Evolutionary conservation across 116 monocot species (phyloP).

Genomic region (Iris pallida): DNA sequence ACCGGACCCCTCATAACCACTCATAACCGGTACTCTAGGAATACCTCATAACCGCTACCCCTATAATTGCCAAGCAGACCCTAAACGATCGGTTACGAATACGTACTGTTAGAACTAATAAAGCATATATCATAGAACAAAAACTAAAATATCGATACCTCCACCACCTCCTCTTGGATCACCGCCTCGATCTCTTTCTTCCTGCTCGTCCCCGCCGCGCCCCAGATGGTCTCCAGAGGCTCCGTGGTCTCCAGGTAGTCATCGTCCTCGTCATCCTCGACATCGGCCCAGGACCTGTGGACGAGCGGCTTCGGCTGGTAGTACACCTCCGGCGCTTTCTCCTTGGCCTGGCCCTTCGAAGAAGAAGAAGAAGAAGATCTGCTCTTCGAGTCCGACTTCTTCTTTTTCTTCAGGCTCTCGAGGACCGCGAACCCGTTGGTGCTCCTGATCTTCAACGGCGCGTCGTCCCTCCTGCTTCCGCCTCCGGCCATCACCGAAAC

Average conservation of each 20-base stretch:
- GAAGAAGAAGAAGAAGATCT: conserved; percentile 9
- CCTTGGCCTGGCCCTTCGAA: conserved; percentile 20
- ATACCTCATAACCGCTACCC: too few species aligned
- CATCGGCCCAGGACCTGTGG: conserved; percentile 40
- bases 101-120: not conserved
- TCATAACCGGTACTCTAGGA: too few species aligned
- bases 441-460: conserved; percentile 24
- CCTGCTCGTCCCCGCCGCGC: conserved; percentile 7
- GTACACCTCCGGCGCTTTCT: conserved; percentile 22
- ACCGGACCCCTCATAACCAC: not conserved
- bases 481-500: conserved; percentile 31
- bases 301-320: conserved; percentile 28
- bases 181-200: conserved; percentile 13
- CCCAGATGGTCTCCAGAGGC: conserved; percentile 21
- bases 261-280: conserved; percentile 43
- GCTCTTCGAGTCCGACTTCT: conserved; percentile 34
- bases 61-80: not conserved
- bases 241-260: conserved; percentile 35
- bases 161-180: conserved; percentile 1
- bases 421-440: conserved; percentile 37
- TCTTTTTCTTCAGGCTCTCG: conserved; percentile 44
- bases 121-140: not conserved
- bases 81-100: not conserved
- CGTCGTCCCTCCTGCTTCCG: conserved; percentile 33
- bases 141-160: too few species aligned